Evolutionary conservation across 148 eudicot species (phyloP), one percentile per base, ranked within the genome.

Genomic region (Silene conica): DNA sequence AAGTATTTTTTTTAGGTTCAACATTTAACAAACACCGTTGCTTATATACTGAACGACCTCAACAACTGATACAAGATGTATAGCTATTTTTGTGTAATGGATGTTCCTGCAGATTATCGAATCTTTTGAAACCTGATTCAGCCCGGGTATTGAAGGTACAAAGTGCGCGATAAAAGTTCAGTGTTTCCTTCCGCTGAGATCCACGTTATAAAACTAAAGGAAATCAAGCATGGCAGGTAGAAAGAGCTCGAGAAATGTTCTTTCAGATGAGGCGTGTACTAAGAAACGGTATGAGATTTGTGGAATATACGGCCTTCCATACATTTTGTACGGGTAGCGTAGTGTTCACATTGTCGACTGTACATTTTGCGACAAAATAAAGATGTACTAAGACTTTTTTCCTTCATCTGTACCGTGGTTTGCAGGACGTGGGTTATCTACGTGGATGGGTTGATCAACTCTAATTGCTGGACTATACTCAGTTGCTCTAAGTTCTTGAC

Each of bases 401-500:
- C 12, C 34, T 68, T 45, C 55, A 46, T 68, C 71, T 68, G 56
- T 69, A 50, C 12, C 16, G 60, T 7, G 59, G 20, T 23, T 8
- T 52, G 72, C 60, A 69, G 60, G 60, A 26, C 2, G 18, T 31
- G 59, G 20, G 19, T 52, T 69, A 69, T 69, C 72, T 69, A 69
- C 60, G 23, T 52, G 72, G 13, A 69, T 69, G 38, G 43, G 21
- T 16, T 69, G 60, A 23, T 69, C 72, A 52, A 52, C 72, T 69
- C 72, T 50, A 52, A 69, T 69, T 6, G 72, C 72, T 15, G 59
- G 60, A 69, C 72, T 69, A 16, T 25, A 69, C 59, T 69, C 72
- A 7, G 72, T 69, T 69, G 72, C 72, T 69, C 43, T 52, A 69
- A 69, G 72, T 23, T 69, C 72, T 52, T 67, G 70, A 67, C 70